These are phyloP conservation scores for Stagonosporopsis cucurbitacearum DNA, from an alignment of 2,329 filamentous ascomycete genomes.

Conservation along the genomic window DNA sequence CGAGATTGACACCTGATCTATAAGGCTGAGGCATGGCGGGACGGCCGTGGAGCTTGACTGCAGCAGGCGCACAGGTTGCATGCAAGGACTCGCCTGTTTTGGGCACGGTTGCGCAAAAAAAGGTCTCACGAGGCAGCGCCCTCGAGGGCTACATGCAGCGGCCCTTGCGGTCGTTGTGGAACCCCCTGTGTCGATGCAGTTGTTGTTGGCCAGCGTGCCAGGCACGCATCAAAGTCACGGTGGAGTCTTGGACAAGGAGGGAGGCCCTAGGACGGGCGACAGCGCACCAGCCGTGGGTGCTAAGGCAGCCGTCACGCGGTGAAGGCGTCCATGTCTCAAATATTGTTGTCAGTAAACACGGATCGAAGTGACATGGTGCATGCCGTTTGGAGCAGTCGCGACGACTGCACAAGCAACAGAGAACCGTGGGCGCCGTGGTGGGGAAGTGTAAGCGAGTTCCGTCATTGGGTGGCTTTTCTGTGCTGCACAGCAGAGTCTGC, in stretches of 20 bases:
- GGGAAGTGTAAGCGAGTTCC: constrained; percentile 24
- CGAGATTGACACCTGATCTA: constrained; percentile 27
- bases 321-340: constrained; percentile 10
- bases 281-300: constrained; percentile 30
- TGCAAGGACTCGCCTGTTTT: constrained; percentile 27
- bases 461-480: constrained; percentile 37
- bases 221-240: constrained; percentile 30
- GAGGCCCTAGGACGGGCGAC: constrained; percentile 37
- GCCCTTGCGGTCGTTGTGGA: constrained; percentile 14
- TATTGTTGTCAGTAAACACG: constrained; percentile 9
- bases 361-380: constrained; percentile 33
- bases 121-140: constrained; percentile 30
- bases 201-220: constrained; percentile 21
- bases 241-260: constrained; percentile 32
- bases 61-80: constrained; percentile 23
- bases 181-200: constrained; percentile 22
- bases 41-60: constrained; percentile 4
- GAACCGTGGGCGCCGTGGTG: constrained; percentile 21
- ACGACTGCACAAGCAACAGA: constrained; percentile 3
- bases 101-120: constrained; percentile 20
- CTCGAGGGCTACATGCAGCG: constrained; percentile 19
- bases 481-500: constrained; percentile 42
- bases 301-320: constrained; percentile 15
- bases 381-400: constrained; percentile 11
- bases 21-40: constrained; percentile 41